Evolutionary conservation across 176 grass and related monocot species (phyloP), one percentile per base, ranked within the genome.

Genomic region (Lolium multiflorum): DNA sequence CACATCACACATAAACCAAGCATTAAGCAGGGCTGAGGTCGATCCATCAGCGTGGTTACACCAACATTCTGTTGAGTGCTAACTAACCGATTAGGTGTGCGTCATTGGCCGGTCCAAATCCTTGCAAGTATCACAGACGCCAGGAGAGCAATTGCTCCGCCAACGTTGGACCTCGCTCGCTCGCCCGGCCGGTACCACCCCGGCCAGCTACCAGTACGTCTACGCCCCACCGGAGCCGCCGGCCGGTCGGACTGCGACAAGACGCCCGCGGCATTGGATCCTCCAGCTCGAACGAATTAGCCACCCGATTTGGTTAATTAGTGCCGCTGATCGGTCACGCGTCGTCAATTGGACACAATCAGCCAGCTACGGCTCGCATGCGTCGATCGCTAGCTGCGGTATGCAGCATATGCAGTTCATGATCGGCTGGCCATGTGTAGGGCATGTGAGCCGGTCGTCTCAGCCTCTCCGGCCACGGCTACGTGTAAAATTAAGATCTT

Each of bases 341-440:
- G 20, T 44, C 47, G 38, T 58, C 66, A 64, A 64, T 63, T 4
- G 4, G 84, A 48, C 54, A 41, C 62, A 16, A 86, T 58, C 31
- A 44, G 65, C 43, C 21, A 73, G n/a, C 50, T 21, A 35, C 14
- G 2, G 65, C 69, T 22, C 44, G 67, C 65, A 9, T 7, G 9
- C 44, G 31, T 35, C 31, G 31, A 21, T 17, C 31, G 73, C 38
- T 68, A n/a, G 64, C 65, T 62, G 31, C 31, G 31, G 31, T 35
- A 2, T 16, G 77, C 69, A 4, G 26, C 26, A 66, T 48, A 43
- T 18, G 78, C 79, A 47, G n/a, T 48, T 13, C 44, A 2, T 51
- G 80, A 74, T n/a, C 1, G 39, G 49, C 81, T 83, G 81, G 81
- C 87, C 87, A 78, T 83, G 80, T 88, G 86, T 69, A 6, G 73